Percentiles rank a stretch among this genome's conserved stretches.
phyloP scores from a whole-genome alignment of 805 yeast species.

The Wickerhamiella slavikovae region DNA sequence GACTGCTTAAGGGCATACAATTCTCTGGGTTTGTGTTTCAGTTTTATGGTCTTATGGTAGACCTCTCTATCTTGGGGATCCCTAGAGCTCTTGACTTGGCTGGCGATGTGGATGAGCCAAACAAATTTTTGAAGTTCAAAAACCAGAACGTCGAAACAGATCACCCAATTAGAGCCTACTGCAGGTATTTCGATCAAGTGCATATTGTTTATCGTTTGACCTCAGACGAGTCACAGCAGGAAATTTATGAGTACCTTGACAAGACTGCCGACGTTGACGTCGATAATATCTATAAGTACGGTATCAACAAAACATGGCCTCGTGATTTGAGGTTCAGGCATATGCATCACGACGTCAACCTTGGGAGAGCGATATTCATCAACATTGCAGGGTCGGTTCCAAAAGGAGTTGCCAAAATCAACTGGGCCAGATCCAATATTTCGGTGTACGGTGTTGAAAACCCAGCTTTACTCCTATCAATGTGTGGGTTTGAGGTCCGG shows the following conservation, averaged over 20 bases:
- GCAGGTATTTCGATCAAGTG: conserved; percentile 66
- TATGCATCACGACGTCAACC: conserved; percentile 74
- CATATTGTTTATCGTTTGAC: conserved; percentile 61
- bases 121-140: conserved; percentile 56
- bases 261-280: conserved; percentile 89
- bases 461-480: conserved; percentile 67
- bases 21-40: conserved; percentile 81
- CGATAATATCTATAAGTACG: conserved; percentile 68
- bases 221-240: conserved; percentile 50
- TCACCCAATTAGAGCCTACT: conserved; percentile 63
- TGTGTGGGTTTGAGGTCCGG: conserved; percentile 91
- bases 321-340: conserved; percentile 76
- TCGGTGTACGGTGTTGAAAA: conserved; percentile 84
- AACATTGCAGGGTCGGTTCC: conserved; percentile 71
- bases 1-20: conserved; percentile 72
- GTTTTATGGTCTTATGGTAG: conserved; percentile 72
- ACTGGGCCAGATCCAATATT: conserved; percentile 64
- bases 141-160: conserved; percentile 34
- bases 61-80: conserved; percentile 60
- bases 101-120: conserved; percentile 49
- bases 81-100: conserved; percentile 80
- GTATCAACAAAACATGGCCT: conserved; percentile 89
- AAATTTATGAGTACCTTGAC: conserved; percentile 52
- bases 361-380: conserved; percentile 87
- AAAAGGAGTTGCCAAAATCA: conserved; percentile 41